A percentile compares a stretch with the other conserved stretches of the same genome.
phyloP scores from a whole-genome alignment of 768 basidiomycete genomes.

The Boletus sensibilis region DNA sequence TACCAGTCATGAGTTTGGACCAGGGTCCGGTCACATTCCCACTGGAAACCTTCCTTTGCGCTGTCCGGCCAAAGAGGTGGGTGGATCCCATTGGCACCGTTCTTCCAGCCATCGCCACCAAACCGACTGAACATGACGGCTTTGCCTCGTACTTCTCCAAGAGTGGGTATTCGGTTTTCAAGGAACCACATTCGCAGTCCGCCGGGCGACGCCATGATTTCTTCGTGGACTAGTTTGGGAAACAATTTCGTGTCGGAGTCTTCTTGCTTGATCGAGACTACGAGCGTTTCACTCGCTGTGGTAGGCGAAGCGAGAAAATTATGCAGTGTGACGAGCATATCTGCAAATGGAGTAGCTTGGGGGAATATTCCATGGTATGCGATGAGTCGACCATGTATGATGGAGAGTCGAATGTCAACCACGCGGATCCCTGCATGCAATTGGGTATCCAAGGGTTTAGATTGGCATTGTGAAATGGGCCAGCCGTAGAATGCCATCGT shows the following conservation, averaged over 20 bases:
- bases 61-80: slow-evolving; percentile 86
- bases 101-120: slow-evolving; percentile 62
- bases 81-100: slow-evolving; percentile 81
- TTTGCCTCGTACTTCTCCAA: slow-evolving; percentile 86
- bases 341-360: slow-evolving; percentile 63
- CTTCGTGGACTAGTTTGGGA: slow-evolving; percentile 62
- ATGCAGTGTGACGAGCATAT: slow-evolving; percentile 60
- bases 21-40: slow-evolving; percentile 68
- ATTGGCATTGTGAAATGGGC: slow-evolving; percentile 88
- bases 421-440: slow-evolving; percentile 77
- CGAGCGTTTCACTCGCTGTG: slow-evolving; percentile 67
- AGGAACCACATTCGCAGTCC: slow-evolving; percentile 73
- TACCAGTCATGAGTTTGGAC: slow-evolving; percentile 88
- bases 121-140: slow-evolving; percentile 86
- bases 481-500: slow-evolving; percentile 79
- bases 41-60: slow-evolving; percentile 66
- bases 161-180: slow-evolving; percentile 72
- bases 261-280: slow-evolving; percentile 91
- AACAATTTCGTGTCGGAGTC: slow-evolving; percentile 57
- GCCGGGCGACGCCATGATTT: slow-evolving; percentile 54
- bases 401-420: slow-evolving; percentile 76
- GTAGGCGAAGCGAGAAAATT: slow-evolving; percentile 58
- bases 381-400: slow-evolving; percentile 60
- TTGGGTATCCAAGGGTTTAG: slow-evolving; percentile 59
- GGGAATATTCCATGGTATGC: slow-evolving; percentile 82